Conservation (phyloP, 23 red algal genomes). For the Pyropia haitanensis region DNA sequence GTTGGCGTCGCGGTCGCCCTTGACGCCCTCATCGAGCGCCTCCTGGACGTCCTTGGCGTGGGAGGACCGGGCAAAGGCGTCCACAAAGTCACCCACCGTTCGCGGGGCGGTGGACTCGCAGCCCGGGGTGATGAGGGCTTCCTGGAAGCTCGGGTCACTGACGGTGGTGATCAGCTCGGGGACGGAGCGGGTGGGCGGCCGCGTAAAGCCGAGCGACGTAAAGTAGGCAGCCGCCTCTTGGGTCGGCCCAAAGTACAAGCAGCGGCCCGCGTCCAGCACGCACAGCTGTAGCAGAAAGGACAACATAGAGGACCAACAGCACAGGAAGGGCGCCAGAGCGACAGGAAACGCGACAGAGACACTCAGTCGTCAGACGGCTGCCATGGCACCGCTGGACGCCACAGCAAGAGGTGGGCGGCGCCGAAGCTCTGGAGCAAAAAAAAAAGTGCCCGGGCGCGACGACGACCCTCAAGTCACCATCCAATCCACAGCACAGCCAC, state of each 20-base stretch:
- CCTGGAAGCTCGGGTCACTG: conserved; percentile 28
- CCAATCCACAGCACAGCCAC: conserved; percentile 7
- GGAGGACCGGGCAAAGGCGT: conserved; percentile 12
- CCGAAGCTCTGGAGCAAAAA: too few species aligned
- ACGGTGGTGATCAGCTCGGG: conserved; percentile 85
- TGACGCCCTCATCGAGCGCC: conserved; percentile 6
- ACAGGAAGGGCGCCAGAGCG: neutral
- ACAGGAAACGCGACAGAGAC: too few species aligned
- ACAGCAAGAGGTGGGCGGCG: too few species aligned
- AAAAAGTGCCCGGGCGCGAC: too few species aligned
- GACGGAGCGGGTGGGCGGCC: conserved; percentile 66
- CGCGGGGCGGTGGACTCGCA: conserved; percentile 16
- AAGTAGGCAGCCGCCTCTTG: conserved; percentile 69
- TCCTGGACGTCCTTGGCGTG: conserved; percentile 5
- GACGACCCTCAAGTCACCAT: too few species aligned
- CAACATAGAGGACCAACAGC: neutral
- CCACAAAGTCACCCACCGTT: conserved; percentile 22
- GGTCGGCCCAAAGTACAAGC: conserved; percentile 73
- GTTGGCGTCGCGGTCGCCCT: neutral
- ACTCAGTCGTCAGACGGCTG: too few species aligned
- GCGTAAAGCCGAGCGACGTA: conserved; percentile 38
- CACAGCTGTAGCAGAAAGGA: neutral
- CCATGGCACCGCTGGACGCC: too few species aligned
- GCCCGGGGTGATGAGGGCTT: conserved; percentile 14
- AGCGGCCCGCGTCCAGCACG: conserved; percentile 62